These are phyloP conservation scores for Penstemon eatonii DNA, from an alignment of 257 asterid species.

Conservation along the genomic window DNA sequence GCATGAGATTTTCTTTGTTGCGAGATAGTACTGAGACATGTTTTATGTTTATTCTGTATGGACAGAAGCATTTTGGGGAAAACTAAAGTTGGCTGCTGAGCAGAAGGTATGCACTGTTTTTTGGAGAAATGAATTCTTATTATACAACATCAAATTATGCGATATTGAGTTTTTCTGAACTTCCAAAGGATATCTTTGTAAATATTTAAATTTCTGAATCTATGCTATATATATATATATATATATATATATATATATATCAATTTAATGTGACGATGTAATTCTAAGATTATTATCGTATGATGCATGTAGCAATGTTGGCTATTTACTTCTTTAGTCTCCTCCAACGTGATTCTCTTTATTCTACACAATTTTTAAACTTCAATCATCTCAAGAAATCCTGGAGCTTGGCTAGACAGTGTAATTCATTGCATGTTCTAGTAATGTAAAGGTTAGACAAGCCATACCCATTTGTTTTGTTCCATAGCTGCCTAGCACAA, in stretches of 20 bases:
- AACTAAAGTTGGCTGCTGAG: conserved; percentile 66
- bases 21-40: conserved; percentile 26
- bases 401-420: too few relatives aligned
- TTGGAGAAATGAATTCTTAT: too few relatives aligned
- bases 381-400: too few relatives aligned
- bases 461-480: background rate
- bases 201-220: background rate
- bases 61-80: conserved; percentile 78
- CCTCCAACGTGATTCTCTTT: too few relatives aligned
- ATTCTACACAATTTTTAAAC: too few relatives aligned
- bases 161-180: too few relatives aligned
- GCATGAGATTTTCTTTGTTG: conserved; percentile 16
- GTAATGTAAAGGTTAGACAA: background rate
- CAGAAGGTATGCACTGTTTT: conserved; percentile 53
- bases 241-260: background rate
- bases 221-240: too few relatives aligned
- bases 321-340: too few relatives aligned
- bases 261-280: background rate
- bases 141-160: too few relatives aligned
- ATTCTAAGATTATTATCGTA: background rate
- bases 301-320: background rate
- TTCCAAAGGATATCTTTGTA: background rate
- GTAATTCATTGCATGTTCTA: too few relatives aligned
- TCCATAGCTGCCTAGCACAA: background rate
- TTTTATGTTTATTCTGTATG: conserved; percentile 27